Base-by-base conservation (phyloP, 805 yeast species). In the Wickerhamomyces ciferrii region DNA sequence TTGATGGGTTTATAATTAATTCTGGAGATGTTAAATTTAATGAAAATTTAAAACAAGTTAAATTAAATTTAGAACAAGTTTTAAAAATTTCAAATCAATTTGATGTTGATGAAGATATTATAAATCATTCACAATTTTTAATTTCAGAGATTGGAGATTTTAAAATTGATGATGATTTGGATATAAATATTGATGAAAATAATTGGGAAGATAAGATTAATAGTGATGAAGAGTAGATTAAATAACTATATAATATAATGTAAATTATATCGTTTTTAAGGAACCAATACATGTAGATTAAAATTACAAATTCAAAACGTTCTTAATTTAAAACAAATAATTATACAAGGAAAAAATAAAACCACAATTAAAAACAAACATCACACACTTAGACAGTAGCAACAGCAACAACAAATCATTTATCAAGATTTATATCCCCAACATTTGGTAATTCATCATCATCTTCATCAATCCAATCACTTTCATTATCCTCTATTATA, bases 151-250 rank as follows among this genome's bases (percentile, higher is more conserved):
- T n/a, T n/a, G n/a, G n/a, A n/a, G n/a, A 27, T 27, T 52, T 63
- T 4, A 78, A 74, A 48, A 63, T 86, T 2, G 90, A 88, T 11
- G 78, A 67, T 64, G 94, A 92, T 2, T 87, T 85, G 8, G 79
- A 79, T 2, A 55, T 71, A 15, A 60, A 58, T 14, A 59, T 66
- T 41, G 49, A 60, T 46, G 67, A 61, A 35, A 61, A 58, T 42
- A 74, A 73, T 44, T 78, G 83, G 83, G 83, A 78, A 51, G 70
- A 69, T 39, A 79, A 76, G 53, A 73, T 79, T 41, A 66, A 60
- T 17, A 61, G 67, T 48, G 76, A 71, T 50, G 60, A 65, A 8
- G 59, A 58, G 32, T 48, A 20, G 27, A 24, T 19, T 5, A 23
- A 23, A 6, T 6, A 8, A 8, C 25, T 14, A n/a, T 25, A n/a